Percentiles rank a stretch among this genome's conserved stretches.
Conservation (phyloP, 2,329 filamentous ascomycete species). For the Endothia cerciana region DNA sequence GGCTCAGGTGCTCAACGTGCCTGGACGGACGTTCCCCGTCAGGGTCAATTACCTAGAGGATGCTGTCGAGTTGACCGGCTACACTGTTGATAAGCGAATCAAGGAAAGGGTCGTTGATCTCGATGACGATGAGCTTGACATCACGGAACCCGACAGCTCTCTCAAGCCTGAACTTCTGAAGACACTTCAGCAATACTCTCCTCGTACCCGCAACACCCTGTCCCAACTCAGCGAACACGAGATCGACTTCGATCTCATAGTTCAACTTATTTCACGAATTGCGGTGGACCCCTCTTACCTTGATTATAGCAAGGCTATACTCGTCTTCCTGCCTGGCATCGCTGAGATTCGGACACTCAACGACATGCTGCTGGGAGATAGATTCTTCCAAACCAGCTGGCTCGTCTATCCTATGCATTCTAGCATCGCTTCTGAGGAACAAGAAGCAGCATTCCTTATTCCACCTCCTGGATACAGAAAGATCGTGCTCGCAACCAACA, state of each 20-base stretch:
- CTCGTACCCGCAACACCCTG: constrained; percentile 74
- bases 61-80: constrained; percentile 84
- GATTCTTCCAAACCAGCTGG: constrained; percentile 77
- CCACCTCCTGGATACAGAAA: constrained; percentile 84
- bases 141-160: constrained; percentile 56
- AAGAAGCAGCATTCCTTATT: constrained; percentile 87
- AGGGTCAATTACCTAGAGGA: constrained; percentile 88
- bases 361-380: constrained; percentile 79
- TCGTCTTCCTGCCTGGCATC: constrained; percentile 95
- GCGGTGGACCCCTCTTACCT: constrained; percentile 68
- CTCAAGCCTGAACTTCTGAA: constrained; percentile 62
- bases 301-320: constrained; percentile 82
- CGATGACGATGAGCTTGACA: constrained; percentile 56
- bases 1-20: constrained; percentile 87
- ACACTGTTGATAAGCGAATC: constrained; percentile 58
- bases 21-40: constrained; percentile 92
- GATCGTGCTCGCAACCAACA: constrained; percentile 96
- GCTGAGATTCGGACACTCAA: constrained; percentile 90
- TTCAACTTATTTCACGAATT: constrained; percentile 77
- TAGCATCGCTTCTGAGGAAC: constrained; percentile 92
- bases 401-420: constrained; percentile 90
- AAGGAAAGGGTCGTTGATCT: constrained; percentile 63
- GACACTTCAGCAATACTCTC: constrained; percentile 73
- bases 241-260: constrained; percentile 86
- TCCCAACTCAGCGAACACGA: constrained; percentile 85